Evolutionary conservation across 2,329 filamentous ascomycete genomes (phyloP), one percentile per base, ranked within the genome.

Genomic region (Sclerotinia trifoliorum): DNA sequence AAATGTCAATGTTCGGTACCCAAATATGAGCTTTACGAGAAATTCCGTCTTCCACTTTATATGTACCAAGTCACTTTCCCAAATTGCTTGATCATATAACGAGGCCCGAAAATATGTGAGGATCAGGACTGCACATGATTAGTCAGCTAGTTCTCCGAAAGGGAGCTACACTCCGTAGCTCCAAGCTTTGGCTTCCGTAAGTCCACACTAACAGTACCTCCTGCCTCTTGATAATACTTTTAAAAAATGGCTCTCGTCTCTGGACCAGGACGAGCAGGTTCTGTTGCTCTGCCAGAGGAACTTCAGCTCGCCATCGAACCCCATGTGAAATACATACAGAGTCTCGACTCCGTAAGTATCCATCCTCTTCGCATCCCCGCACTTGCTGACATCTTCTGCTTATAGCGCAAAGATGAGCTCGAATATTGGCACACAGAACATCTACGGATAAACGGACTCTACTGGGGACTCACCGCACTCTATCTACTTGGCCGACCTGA

Each of bases 391-490:
- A 71, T 72, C 48, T 76, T 74, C 71, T 63, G 8, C 46, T 76
- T 46, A 17, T 81, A 90, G 88, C 90, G 91, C 78, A 93, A 91
- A 81, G 93, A 98, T 83, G 92, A 97, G 80, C 89, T 97, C 75
- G 93, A 97, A 79, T 99, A 98, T 82, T 97, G 94, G 91, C 84
- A 98, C 78, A 99, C 95, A 19, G 94, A 99, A 80, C 95, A 99
- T 79, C 85, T 99, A 73, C 93, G 95, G 70, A 86, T 99, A 68
- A 97, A 95, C 78, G 95, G 95, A 56, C 86, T 99, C 60, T 99
- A 99, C 80, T 99, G 95, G 95, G 95, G 95, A 19, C 81, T 99
- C 68, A 95, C 90, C 8, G 90, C 94, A 8, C 85, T 98, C 52
- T 91, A 97, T 82, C 85, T 98, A 39, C 87, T 99, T 69, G 87